phyloP scores from a whole-genome alignment of 208 protist species.

The Crithidia mellificae region DNA sequence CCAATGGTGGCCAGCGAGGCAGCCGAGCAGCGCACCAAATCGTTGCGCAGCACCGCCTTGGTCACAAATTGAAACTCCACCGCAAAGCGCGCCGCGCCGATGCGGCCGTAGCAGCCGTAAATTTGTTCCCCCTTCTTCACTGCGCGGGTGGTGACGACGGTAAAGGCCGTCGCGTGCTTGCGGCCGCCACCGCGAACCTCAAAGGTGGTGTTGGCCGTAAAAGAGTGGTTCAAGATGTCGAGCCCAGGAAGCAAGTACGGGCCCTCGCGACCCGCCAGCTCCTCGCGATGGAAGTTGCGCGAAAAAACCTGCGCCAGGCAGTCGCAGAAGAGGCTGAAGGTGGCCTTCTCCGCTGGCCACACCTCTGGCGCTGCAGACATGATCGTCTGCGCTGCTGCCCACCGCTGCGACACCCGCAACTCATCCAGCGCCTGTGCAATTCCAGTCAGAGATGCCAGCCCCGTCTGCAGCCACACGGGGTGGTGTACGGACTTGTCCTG shows the following conservation, averaged over 20 bases:
- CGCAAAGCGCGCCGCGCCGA: conserved; percentile 68
- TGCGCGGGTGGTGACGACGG: conserved; percentile 56
- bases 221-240: conserved; percentile 87
- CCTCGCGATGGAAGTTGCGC: conserved; percentile 86
- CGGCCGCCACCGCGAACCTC: conserved; percentile 77
- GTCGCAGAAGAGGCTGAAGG: conserved; percentile 63
- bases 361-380: conserved; percentile 53
- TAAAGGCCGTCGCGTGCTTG: conserved; percentile 74
- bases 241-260: conserved; percentile 81
- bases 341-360: conserved; percentile 46
- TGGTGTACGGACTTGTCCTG: neutral
- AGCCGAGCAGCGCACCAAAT: conserved; percentile 63
- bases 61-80: conserved; percentile 88
- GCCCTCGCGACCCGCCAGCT: conserved; percentile 71
- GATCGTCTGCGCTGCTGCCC: conserved; percentile 51
- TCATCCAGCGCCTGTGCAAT: conserved; percentile 70
- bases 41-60: conserved; percentile 45
- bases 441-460: conserved; percentile 34
- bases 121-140: conserved; percentile 76
- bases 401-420: conserved; percentile 47
- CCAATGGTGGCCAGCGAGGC: conserved; percentile 29
- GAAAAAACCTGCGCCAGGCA: conserved; percentile 81
- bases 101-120: conserved; percentile 80
- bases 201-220: conserved; percentile 61
- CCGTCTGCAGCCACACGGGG: neutral